Percentiles rank a stretch among this genome's conserved stretches.
Evolutionary conservation across 1,139 yeast genomes (phyloP).

Genomic region (Suhomyces anneliseae): DNA sequence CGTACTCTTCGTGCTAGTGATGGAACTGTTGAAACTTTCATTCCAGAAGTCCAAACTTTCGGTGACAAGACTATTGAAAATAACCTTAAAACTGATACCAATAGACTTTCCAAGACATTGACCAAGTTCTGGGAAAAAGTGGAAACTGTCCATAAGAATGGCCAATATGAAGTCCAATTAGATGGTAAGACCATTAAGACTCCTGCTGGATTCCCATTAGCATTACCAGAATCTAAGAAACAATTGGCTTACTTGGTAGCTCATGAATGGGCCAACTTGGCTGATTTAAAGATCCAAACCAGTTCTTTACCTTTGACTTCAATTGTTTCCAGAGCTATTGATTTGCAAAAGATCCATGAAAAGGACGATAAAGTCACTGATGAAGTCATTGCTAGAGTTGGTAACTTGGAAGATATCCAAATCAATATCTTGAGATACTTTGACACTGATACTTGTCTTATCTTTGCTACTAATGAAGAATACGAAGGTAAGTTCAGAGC

Average conservation of each 20-base stretch:
- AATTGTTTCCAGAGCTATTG: slow-evolving; percentile 81
- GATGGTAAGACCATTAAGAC: slow-evolving; percentile 81
- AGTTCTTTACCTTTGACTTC: slow-evolving; percentile 86
- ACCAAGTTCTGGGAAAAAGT: slow-evolving; percentile 87
- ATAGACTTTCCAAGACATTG: slow-evolving; percentile 67
- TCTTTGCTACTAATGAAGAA: slow-evolving; percentile 79
- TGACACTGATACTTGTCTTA: slow-evolving; percentile 90
- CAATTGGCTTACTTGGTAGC: slow-evolving; percentile 72
- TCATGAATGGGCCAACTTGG: slow-evolving; percentile 85
- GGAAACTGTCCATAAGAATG: slow-evolving; percentile 37
- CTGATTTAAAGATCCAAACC: slow-evolving; percentile 71
- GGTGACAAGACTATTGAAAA: slow-evolving; percentile 49
- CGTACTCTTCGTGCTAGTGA: slow-evolving; percentile 3
- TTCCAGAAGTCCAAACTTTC: slow-evolving; percentile 20
- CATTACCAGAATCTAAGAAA: slow-evolving; percentile 60
- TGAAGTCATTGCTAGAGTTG: slow-evolving; percentile 59
- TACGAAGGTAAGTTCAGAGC: slow-evolving; percentile 78
- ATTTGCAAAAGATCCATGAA: slow-evolving; percentile 43
- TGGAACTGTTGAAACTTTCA: slow-evolving; percentile 12
- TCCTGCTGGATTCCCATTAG: slow-evolving; percentile 72
- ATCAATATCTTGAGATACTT: slow-evolving; percentile 69
- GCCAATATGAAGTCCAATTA: slow-evolving; percentile 54
- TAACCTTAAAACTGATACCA: slow-evolving; percentile 61
- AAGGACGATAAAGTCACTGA: slow-evolving; percentile 30
- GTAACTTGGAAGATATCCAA: slow-evolving; percentile 56